These are phyloP conservation scores for Senna tora DNA, from an alignment of 306 rosid species.

Conservation along the genomic window DNA sequence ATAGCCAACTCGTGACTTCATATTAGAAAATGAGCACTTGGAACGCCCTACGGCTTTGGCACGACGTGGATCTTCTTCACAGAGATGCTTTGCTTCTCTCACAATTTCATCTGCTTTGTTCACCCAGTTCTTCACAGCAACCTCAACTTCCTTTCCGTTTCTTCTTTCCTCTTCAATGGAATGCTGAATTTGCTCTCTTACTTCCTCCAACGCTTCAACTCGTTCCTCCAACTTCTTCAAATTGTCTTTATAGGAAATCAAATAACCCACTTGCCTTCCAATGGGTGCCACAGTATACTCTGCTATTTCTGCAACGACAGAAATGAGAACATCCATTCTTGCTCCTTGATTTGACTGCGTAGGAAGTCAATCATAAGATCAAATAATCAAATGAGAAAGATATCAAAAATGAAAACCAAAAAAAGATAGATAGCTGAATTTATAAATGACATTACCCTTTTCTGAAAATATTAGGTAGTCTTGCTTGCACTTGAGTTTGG, in stretches of 20 bases:
- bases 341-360: neutral
- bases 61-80: neutral
- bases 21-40: conserved; percentile 9
- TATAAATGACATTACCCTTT: too few species aligned
- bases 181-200: neutral
- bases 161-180: neutral
- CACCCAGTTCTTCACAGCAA: neutral
- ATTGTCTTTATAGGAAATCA: conserved; percentile 16
- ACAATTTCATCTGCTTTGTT: neutral
- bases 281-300: conserved; percentile 20
- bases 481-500: too few species aligned
- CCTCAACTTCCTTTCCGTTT: neutral
- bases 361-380: neutral
- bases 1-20: neutral
- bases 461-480: too few species aligned
- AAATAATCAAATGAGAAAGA: too few species aligned
- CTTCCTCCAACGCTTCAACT: neutral
- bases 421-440: too few species aligned
- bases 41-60: too few species aligned
- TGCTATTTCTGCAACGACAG: neutral
- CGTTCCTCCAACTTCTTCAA: neutral
- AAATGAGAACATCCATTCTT: neutral
- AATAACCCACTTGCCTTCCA: conserved; percentile 31
- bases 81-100: neutral
- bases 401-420: too few species aligned